Evolutionary conservation across 73 alveolate genomes (phyloP).

Genomic region (Symbiodinium natans): DNA sequence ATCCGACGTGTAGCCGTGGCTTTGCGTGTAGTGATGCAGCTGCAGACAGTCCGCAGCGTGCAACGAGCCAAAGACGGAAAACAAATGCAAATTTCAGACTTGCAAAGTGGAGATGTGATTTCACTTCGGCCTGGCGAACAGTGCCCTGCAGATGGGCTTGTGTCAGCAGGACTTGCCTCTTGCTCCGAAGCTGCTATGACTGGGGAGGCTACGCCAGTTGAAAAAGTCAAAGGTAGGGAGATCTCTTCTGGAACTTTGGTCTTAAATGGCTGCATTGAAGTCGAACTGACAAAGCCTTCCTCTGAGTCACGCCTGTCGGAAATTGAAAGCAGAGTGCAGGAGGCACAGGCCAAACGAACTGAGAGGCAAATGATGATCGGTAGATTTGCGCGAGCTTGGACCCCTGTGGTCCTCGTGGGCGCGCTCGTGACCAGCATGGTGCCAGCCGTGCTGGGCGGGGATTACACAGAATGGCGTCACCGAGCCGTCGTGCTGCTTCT

Average conservation of each 20-base stretch:
- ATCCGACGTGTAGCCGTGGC: constrained; percentile 47
- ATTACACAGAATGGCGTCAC: constrained; percentile 20
- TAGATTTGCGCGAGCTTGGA: constrained; percentile 66
- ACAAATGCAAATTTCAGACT: constrained; percentile 10
- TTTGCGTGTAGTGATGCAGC: constrained; percentile 60
- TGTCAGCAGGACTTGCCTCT: constrained; percentile 46
- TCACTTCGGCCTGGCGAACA: constrained; percentile 86
- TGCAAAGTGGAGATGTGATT: constrained; percentile 39
- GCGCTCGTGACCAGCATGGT: not conserved
- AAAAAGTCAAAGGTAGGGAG: constrained; percentile 6
- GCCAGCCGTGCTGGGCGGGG: constrained; percentile 15
- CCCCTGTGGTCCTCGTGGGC: constrained; percentile 39
- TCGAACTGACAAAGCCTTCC: constrained; percentile 36
- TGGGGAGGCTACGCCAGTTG: constrained; percentile 49
- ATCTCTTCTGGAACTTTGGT: constrained; percentile 51
- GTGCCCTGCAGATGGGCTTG: constrained; percentile 84
- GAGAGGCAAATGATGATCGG: constrained; percentile 57
- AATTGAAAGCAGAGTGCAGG: constrained; percentile 67
- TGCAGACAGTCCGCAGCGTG: constrained; percentile 52
- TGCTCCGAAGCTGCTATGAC: constrained; percentile 59
- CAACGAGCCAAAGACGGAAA: constrained; percentile 43
- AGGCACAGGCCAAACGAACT: constrained; percentile 61
- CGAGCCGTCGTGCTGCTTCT: constrained; percentile 65
- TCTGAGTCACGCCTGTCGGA: constrained; percentile 12
- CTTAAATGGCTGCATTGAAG: constrained; percentile 55